Evolutionary conservation across 2,329 filamentous ascomycete species (phyloP).

Genomic region (Scedosporium apiospermum): DNA sequence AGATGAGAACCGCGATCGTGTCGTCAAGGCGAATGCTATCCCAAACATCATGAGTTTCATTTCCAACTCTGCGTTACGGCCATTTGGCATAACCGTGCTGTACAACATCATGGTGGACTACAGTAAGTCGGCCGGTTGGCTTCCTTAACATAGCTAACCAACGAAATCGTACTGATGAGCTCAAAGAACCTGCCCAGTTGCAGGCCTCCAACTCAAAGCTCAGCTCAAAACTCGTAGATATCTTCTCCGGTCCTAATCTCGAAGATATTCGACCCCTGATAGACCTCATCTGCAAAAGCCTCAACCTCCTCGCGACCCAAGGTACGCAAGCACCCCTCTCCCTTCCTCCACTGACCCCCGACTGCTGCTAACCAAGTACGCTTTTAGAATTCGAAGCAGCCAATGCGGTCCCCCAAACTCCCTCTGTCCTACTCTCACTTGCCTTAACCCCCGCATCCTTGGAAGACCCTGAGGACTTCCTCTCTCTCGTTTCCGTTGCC

Average conservation of each 20-base stretch:
- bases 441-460: constrained; percentile 29
- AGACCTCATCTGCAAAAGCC: constrained; percentile 45
- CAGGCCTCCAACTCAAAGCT: constrained; percentile 43
- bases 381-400: constrained; percentile 38
- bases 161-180: not conserved
- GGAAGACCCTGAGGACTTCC: constrained; percentile 45
- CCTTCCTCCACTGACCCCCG: no score
- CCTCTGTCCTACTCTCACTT: constrained; percentile 38
- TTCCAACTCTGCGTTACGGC: constrained; percentile 34
- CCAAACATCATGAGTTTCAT: constrained; percentile 38
- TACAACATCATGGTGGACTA: constrained; percentile 57
- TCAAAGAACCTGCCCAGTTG: constrained; percentile 46
- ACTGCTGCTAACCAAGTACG: no score
- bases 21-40: constrained; percentile 40
- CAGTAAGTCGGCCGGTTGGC: constrained; percentile 28
- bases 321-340: not conserved
- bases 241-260: constrained; percentile 37
- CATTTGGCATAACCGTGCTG: constrained; percentile 48
- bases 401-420: constrained; percentile 34
- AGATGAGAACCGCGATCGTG: constrained; percentile 50
- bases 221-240: constrained; percentile 36
- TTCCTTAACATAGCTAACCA: not conserved
- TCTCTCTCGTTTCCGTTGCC: constrained; percentile 39
- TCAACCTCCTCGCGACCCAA: constrained; percentile 34
- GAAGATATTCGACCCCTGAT: constrained; percentile 32